Evolutionary conservation across 140 eudicot genomes (phyloP), one percentile per base, ranked within the genome.

Genomic region (Cichorium intybus): DNA sequence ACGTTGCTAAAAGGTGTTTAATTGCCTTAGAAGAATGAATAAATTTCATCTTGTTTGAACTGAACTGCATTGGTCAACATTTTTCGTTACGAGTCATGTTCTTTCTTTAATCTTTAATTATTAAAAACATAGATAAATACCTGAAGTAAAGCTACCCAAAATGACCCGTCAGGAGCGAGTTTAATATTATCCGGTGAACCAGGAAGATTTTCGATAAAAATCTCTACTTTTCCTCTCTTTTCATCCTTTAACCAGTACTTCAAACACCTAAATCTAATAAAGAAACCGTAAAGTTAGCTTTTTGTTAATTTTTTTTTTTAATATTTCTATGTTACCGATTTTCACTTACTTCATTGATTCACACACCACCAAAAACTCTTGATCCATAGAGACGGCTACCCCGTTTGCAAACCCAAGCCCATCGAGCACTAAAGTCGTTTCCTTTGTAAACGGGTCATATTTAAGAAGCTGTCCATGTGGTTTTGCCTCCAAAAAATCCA

Each of bases 111-210:
- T 2, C n/a, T 37, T 11, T 6, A 10, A 7, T n/a, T n/a, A n/a
- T n/a, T n/a, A n/a, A n/a, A n/a, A n/a, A n/a, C n/a, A n/a, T n/a
- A n/a, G n/a, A n/a, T n/a, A 50, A 14, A 26, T 75, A 82, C 97
- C 88, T 82, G 75, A 33, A 85, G 16, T 66, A 91, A 16, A 15
- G 97, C 95, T 15, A 91, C 77, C 97, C 96, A 91, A 37, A 76
- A 87, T 17, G 97, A 80, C 31, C 97, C 96, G 66, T 91, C 96
- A 10, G 97, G 97, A 62, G 97, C 97, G 62, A 80, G 81, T 34
- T 91, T 84, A 54, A 91, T 87, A 84, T 91, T 91, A 57, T 91
- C 96, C 2, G 97, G 97, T 24, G 29, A 77, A 14, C 95, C 90
- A 24, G 96, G 96, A 75, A 91, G 96, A 69, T 85, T 85, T 60